A percentile compares a stretch with the other conserved stretches of the same genome.
These are phyloP conservation scores for Daedaleopsis sinensis DNA, from an alignment of 768 basidiomycete genomes.

Conservation along the genomic window DNA sequence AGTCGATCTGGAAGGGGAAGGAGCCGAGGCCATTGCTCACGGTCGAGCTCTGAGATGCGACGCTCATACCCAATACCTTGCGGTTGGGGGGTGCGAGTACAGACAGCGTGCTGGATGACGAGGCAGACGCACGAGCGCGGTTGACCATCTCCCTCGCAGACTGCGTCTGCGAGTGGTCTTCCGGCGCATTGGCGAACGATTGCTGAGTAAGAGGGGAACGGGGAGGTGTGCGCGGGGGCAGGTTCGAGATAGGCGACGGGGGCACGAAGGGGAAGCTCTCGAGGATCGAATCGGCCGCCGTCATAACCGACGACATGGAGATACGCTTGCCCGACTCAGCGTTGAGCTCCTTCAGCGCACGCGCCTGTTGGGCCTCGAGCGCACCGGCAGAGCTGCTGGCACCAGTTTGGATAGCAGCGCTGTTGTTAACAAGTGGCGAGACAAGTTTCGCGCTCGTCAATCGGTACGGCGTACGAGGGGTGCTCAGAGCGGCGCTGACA, in stretches of 20 bases:
- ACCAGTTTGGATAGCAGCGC: conserved; percentile 27
- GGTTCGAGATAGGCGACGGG: conserved; percentile 85
- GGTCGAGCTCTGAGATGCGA: conserved; percentile 75
- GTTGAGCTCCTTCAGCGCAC: conserved; percentile 63
- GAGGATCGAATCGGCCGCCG: conserved; percentile 79
- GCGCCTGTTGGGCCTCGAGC: conserved; percentile 70
- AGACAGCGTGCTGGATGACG: conserved; percentile 13
- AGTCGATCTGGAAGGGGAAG: conserved; percentile 87
- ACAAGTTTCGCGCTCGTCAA: conserved; percentile 68
- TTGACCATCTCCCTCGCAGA: conserved; percentile 13
- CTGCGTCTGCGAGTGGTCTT: conserved; percentile 12
- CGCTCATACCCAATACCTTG: conserved; percentile 69
- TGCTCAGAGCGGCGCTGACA: conserved; percentile 29
- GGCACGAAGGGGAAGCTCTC: conserved; percentile 90
- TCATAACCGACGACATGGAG: conserved; percentile 67
- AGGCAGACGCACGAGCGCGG: conserved; percentile 17
- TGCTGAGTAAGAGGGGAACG: conserved; percentile 73
- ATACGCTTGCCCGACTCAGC: conserved; percentile 40
- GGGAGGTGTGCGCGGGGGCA: conserved; percentile 74
- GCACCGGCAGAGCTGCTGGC: conserved; percentile 27
- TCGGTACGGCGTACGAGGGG: conserved; percentile 51
- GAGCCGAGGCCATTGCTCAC: conserved; percentile 80
- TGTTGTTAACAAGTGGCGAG: conserved; percentile 40
- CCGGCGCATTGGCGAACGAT: conserved; percentile 38
- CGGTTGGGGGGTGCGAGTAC: conserved; percentile 53